These are phyloP conservation scores for Teratosphaeria zuluensis DNA, from an alignment of 2,329 filamentous ascomycete species.

Conservation along the genomic window DNA sequence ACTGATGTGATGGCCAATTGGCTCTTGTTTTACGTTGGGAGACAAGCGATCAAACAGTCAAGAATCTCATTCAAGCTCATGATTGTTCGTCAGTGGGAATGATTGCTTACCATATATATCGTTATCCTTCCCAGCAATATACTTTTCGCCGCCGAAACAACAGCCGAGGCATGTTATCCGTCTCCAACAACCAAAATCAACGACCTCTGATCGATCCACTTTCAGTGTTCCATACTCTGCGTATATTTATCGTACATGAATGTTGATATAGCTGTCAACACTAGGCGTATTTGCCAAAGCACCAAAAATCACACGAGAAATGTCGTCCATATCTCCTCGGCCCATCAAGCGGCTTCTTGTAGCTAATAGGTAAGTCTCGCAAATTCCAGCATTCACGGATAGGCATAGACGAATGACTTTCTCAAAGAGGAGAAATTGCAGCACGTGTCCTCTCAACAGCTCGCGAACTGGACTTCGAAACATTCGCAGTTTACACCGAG, in stretches of 20 bases:
- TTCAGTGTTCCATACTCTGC: background rate
- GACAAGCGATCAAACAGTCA: no score
- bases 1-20: no score
- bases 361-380: conserved; percentile 17
- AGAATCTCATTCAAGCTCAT: no score
- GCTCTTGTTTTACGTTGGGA: no score
- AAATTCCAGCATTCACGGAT: background rate
- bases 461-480: conserved; percentile 49
- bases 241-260: background rate
- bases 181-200: background rate
- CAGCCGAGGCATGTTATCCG: background rate
- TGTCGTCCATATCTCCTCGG: conserved; percentile 7
- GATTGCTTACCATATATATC: background rate
- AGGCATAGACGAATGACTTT: background rate
- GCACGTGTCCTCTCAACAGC: conserved; percentile 50
- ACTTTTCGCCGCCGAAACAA: background rate
- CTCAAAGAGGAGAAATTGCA: conserved; percentile 52
- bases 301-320: background rate
- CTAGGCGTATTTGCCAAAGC: background rate
- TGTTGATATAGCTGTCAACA: background rate
- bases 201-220: background rate
- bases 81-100: background rate
- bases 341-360: conserved; percentile 21
- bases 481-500: conserved; percentile 46
- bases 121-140: background rate